phyloP scores from a whole-genome alignment of 768 basidiomycete species.

The Termitomyces sp. region DNA sequence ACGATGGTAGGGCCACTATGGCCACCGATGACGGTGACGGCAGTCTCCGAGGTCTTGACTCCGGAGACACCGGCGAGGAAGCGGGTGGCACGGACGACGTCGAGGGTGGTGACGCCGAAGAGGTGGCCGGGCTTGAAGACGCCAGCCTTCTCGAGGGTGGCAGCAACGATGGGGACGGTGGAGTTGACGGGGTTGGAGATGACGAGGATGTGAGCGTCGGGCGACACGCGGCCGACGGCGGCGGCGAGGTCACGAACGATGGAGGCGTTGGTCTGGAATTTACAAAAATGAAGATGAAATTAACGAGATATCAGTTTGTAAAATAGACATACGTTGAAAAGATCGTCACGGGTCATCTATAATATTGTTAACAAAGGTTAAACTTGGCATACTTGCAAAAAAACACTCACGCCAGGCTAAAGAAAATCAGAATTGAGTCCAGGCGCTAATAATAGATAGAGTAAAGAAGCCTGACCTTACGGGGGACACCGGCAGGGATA shows the following conservation, averaged over 20 bases:
- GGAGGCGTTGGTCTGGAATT: conserved; percentile 83
- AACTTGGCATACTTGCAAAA: conserved; percentile 3
- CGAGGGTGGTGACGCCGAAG: conserved; percentile 97
- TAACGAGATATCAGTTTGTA: neutral
- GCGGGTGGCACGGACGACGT: conserved; percentile 92
- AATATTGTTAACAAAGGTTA: conserved; percentile 20
- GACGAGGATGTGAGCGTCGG: conserved; percentile 90
- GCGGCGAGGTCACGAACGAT: conserved; percentile 95
- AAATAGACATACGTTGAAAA: conserved; percentile 74
- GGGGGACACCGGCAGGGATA: conserved; percentile 98
- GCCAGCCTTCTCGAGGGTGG: conserved; percentile 86
- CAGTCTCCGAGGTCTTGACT: conserved; percentile 57
- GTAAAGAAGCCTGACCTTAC: conserved; percentile 65
- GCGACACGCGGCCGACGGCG: conserved; percentile 79
- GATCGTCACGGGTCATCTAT: conserved; percentile 95
- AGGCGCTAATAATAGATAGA: conserved; percentile 2
- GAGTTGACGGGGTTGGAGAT: conserved; percentile 99
- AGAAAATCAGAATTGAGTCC: conserved; percentile 20
- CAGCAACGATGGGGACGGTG: conserved; percentile 95
- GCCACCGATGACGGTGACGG: conserved; percentile 87
- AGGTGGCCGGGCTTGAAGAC: conserved; percentile 85
- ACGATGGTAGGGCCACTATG: conserved; percentile 98
- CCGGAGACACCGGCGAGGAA: conserved; percentile 76
- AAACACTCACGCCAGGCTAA: conserved; percentile 75
- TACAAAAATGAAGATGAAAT: neutral